Evolutionary conservation across 2,329 filamentous ascomycete species (phyloP).

Genomic region (Botrytis tulipae): DNA sequence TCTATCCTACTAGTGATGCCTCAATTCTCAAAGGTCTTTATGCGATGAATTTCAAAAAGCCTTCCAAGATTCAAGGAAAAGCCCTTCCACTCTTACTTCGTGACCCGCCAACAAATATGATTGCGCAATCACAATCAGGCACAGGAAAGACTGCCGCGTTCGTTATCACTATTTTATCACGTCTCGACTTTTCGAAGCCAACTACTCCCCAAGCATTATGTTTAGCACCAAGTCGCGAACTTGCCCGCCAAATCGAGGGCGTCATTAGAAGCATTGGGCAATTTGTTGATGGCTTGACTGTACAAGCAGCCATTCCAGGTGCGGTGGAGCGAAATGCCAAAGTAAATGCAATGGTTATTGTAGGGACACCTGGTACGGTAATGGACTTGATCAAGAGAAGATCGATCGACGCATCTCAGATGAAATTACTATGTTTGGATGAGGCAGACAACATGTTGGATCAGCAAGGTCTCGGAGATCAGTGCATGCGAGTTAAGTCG

Average conservation of each 20-base stretch:
- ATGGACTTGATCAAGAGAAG: slow-evolving; percentile 79
- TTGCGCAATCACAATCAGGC: slow-evolving; percentile 98
- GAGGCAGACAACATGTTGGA: slow-evolving; percentile 99
- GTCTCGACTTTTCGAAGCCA: slow-evolving; percentile 71
- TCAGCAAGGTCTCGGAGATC: slow-evolving; percentile 89
- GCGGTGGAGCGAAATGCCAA: slow-evolving; percentile 64
- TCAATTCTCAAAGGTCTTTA: slow-evolving; percentile 75
- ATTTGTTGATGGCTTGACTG: slow-evolving; percentile 72
- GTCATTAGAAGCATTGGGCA: slow-evolving; percentile 82
- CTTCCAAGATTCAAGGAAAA: slow-evolving; percentile 96
- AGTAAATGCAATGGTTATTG: slow-evolving; percentile 75
- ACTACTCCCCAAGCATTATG: slow-evolving; percentile 77
- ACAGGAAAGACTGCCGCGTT: slow-evolving; percentile 98
- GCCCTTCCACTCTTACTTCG: slow-evolving; percentile 85
- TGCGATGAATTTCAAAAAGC: slow-evolving; percentile 85
- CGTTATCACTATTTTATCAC: slow-evolving; percentile 84
- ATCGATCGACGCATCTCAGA: slow-evolving; percentile 66
- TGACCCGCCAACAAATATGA: slow-evolving; percentile 88
- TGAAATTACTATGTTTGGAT: slow-evolving; percentile 86
- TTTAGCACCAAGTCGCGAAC: slow-evolving; percentile 87
- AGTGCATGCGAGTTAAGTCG: slow-evolving; percentile 87
- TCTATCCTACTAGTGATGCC: slow-evolving; percentile 44
- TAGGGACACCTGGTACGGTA: slow-evolving; percentile 92
- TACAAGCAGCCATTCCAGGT: slow-evolving; percentile 82
- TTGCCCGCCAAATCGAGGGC: slow-evolving; percentile 89